Base-by-base conservation (phyloP, 2,329 filamentous ascomycete genomes). In the Trichoderma arundinaceum region DNA sequence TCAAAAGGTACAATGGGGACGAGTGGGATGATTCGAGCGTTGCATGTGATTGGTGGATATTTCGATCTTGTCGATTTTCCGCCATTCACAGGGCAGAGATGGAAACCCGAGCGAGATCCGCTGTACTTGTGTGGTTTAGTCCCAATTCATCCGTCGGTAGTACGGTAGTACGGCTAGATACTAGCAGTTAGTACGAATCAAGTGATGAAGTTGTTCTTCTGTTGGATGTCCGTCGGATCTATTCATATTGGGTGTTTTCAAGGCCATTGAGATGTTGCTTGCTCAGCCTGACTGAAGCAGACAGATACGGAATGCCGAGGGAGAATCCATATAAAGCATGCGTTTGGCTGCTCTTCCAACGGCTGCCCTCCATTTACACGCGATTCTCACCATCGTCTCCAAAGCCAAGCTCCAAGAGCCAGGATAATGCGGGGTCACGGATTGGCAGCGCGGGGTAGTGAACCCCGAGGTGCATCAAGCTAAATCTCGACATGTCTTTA, bases 131-230 rank as follows among this genome's bases (percentile, higher is more conserved):
- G 39, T 65, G 28, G 32, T 28, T 22, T 63, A 44, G 39, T 10
- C 35, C 22, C 33, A 33, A 48, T 62, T 62, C 57, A 66, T 53
- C 64, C 57, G 57, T 66, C 64, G 64, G 64, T 57, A 61, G 57
- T 56, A 43, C 43, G 52, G 62, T 12, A 32, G 46, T 41, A 28
- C 15, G 9, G 53, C 15, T 58, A 38, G 38, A 53, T 28, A 28
- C 22, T 28, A 28, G 22, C 22, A 28, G 22, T 4, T 28, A 28
- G 22, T 28, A 28, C 22, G 44, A 28, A 8, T 33, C 43, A 17
- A 12, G 19, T n/a, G n/a, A 22, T 28, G n/a, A n/a, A n/a, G 7
- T n/a, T 12, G 13, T 39, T 33, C 9, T 13, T n/a, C 12, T 22
- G 32, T 38, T 8, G 10, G n/a, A 39, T 61, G 46, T 35, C 49